phyloP scores from a whole-genome alignment of 2,329 filamentous ascomycete species.

The Exophiala dermatitidis region DNA sequence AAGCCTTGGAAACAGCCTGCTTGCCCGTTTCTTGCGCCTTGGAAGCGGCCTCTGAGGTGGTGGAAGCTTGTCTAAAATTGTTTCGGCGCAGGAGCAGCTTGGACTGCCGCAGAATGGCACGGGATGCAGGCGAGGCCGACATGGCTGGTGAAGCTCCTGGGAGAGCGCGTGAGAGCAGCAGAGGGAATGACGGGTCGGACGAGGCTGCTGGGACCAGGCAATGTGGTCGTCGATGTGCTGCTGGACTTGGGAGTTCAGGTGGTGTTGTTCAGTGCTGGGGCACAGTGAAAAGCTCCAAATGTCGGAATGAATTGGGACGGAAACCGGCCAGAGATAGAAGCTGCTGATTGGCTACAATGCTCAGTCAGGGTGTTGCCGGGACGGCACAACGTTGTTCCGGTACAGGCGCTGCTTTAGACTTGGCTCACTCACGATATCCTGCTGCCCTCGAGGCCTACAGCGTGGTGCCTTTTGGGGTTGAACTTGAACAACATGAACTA shows the following conservation, averaged over 20 bases:
- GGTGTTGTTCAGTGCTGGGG: constrained; percentile 23
- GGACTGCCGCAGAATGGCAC: constrained; percentile 42
- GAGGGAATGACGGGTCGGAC: constrained; percentile 16
- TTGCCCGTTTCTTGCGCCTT: constrained; percentile 42
- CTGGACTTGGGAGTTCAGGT: neutral
- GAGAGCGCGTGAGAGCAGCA: constrained; percentile 5
- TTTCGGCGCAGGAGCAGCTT: constrained; percentile 41
- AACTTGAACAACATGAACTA: no score
- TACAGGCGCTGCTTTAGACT: no score
- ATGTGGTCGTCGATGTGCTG: neutral
- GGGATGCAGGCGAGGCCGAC: constrained; percentile 37
- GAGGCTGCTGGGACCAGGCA: constrained; percentile 8
- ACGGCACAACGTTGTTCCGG: neutral
- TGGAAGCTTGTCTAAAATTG: constrained; percentile 41
- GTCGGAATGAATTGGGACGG: constrained; percentile 17
- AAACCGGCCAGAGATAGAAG: constrained; percentile 8
- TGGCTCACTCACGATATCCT: no score
- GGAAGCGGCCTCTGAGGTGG: constrained; percentile 39
- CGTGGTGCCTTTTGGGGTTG: no score
- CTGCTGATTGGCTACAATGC: constrained; percentile 16
- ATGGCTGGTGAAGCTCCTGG: constrained; percentile 32
- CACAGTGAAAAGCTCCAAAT: constrained; percentile 25
- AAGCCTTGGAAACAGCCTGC: constrained; percentile 54
- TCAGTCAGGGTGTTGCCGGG: neutral
- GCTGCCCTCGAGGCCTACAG: no score